Conservation (phyloP, 495 filamentous ascomycete genomes). For the Aspergillus cristatus region DNA sequence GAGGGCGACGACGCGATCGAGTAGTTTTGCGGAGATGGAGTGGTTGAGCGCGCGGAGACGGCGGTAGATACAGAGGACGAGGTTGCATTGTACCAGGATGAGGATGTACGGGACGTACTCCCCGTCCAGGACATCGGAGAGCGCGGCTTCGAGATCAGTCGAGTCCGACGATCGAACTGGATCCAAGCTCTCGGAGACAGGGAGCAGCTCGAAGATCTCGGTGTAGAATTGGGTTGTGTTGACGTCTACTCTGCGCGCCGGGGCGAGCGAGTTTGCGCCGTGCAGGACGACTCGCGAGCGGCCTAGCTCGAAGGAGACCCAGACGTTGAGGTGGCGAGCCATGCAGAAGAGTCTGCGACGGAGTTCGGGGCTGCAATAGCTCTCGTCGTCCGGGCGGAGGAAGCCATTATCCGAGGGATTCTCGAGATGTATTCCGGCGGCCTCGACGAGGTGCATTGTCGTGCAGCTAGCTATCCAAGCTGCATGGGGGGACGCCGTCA, state of each 20-base stretch:
- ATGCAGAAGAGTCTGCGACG: constrained; percentile 40
- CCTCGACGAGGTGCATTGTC: constrained; percentile 46
- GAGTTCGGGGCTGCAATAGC: constrained; percentile 24
- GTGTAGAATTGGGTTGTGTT: constrained; percentile 9
- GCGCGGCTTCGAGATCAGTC: constrained; percentile 27
- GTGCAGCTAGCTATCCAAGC: constrained; percentile 49
- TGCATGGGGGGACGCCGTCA: constrained; percentile 42
- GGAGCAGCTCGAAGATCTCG: constrained; percentile 36
- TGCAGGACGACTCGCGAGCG: constrained; percentile 39
- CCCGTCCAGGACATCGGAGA: constrained; percentile 28
- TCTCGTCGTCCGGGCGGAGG: constrained; percentile 1
- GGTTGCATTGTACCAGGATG: constrained; percentile 41
- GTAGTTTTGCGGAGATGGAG: constrained; percentile 21
- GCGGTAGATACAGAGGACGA: constrained; percentile 44
- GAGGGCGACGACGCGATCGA: constrained; percentile 29
- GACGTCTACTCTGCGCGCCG: constrained; percentile 5
- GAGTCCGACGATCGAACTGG: constrained; percentile 26
- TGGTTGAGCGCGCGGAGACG: constrained; percentile 38
- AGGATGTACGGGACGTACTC: constrained; percentile 27
- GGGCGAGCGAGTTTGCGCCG: constrained; percentile 27
- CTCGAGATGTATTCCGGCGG: constrained; percentile 43
- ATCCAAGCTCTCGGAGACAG: constrained; percentile 36
- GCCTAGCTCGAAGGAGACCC: constrained; percentile 46
- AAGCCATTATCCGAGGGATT: constrained; percentile 12
- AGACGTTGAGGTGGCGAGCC: constrained; percentile 41